Conservation (phyloP, 2,329 filamentous ascomycete species). For the Colletotrichum phormii region DNA sequence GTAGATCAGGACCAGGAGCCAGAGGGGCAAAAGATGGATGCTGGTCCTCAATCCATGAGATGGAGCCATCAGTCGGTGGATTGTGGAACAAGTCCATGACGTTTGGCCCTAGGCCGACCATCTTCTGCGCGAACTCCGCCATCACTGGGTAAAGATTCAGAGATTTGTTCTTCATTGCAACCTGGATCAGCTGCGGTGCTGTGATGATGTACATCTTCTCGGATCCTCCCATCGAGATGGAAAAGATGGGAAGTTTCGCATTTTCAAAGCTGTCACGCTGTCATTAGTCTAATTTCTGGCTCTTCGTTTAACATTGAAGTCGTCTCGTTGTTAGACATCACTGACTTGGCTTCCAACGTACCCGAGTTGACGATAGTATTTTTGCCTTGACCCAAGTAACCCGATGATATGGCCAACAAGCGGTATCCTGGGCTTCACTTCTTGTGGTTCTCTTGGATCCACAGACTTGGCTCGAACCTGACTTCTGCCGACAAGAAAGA, state of each 20-base stretch:
- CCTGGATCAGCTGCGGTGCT: constrained; percentile 52
- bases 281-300: background rate
- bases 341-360: constrained; percentile 39
- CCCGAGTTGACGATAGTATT: constrained; percentile 53
- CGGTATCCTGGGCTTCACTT: constrained; percentile 53
- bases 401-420: constrained; percentile 59
- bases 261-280: constrained; percentile 27
- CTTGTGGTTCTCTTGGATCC: constrained; percentile 55
- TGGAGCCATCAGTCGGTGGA: constrained; percentile 45
- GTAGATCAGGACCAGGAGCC: constrained; percentile 5
- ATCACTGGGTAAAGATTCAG: constrained; percentile 58
- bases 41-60: constrained; percentile 39
- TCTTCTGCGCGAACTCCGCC: constrained; percentile 48
- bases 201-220: constrained; percentile 58
- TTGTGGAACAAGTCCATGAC: constrained; percentile 51
- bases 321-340: background rate
- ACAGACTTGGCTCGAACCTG: background rate
- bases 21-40: constrained; percentile 4
- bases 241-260: constrained; percentile 50
- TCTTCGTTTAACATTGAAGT: background rate
- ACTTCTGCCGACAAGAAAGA: background rate
- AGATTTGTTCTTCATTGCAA: constrained; percentile 54
- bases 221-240: constrained; percentile 54
- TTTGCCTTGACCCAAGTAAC: constrained; percentile 49
- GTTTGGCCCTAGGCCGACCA: constrained; percentile 50